A percentile compares a stretch with the other conserved stretches of the same genome.
Conservation (phyloP, 768 basidiomycete species). For the Russula emetica region DNA sequence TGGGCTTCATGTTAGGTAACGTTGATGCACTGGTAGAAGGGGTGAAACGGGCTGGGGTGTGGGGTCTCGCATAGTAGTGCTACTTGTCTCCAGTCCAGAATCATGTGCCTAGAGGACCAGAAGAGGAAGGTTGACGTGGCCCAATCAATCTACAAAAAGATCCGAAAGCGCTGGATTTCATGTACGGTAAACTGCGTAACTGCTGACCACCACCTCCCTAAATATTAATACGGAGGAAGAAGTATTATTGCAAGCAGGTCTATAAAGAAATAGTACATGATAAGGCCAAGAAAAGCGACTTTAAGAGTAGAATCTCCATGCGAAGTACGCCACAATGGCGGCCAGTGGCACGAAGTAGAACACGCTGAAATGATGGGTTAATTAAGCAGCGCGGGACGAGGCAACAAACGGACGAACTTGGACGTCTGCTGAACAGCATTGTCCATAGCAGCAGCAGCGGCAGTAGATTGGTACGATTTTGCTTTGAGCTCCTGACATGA, state of each 20-base stretch:
- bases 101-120: too few species aligned
- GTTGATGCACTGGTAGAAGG: conserved; percentile 89
- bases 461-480: conserved; percentile 18
- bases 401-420: conserved; percentile 21
- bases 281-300: not conserved
- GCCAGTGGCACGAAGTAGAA: conserved; percentile 44
- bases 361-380: conserved; percentile 29
- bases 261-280: conserved; percentile 5
- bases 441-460: conserved; percentile 19
- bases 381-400: not conserved
- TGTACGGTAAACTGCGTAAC: conserved; percentile 12
- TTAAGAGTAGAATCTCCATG: conserved; percentile 40
- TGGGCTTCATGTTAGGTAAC: conserved; percentile 83
- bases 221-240: not conserved
- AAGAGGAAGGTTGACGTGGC: not conserved
- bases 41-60: conserved; percentile 80
- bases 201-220: not conserved
- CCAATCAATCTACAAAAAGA: not conserved
- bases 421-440: conserved; percentile 28
- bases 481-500: conserved; percentile 16
- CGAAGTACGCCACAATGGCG: conserved; percentile 43
- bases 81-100: too few species aligned
- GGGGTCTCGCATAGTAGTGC: conserved; percentile 55
- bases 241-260: conserved; percentile 1
- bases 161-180: conserved; percentile 7